Base-by-base conservation (phyloP, 2,329 filamentous ascomycete genomes). In the Clarireedia homoeocarpa region DNA sequence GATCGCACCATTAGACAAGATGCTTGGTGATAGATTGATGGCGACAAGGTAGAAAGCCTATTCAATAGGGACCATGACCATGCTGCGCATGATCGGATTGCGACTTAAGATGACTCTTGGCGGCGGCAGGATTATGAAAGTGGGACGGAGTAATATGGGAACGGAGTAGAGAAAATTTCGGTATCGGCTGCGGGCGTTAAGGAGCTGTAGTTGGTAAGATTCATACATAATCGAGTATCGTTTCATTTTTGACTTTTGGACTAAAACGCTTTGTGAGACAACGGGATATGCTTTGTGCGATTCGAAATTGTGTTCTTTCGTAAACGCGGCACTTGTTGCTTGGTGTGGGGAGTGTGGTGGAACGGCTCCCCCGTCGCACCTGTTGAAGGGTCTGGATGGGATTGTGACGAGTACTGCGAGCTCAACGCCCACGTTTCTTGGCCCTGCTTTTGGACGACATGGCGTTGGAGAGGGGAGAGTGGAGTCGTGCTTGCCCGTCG, bases 1-100 rank as follows among this genome's bases (percentile, higher is more conserved):
- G 5, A 51, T 58, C 20, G 56, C 52, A 40, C 52, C 34, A 39
- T 15, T 51, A 26, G 53, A 55, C 27, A 54, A 50, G 26, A 55
- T 49, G 24, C 24, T 49, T 30, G 34, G 26, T 20, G 51, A 47
- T 36, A 56, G 56, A 27, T 20, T 55, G 15, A 24, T 51, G 38
- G 48, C 38, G 9, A 55, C 53, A n/a, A 51, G 44, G 23, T 55
- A 51, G 38, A 48, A 20, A 42, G 15, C 9, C 17, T n/a, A 42
- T 14, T 42, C 17, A 20, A 42, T 9, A 20, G 7, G 17, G 39
- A 5, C n/a, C 39, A 20, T 6, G 17, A n/a, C 15, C 39, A 20
- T 20, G 20, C 15, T n/a, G 39, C n/a, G 6, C 39, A 42, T 42
- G 15, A 20, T 42, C 17, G 15, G 9, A 34, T 34, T 34, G 12